Evolutionary conservation across 1,284 basidiomycete species (phyloP).

Genomic region (Ceratobasidium sp.): DNA sequence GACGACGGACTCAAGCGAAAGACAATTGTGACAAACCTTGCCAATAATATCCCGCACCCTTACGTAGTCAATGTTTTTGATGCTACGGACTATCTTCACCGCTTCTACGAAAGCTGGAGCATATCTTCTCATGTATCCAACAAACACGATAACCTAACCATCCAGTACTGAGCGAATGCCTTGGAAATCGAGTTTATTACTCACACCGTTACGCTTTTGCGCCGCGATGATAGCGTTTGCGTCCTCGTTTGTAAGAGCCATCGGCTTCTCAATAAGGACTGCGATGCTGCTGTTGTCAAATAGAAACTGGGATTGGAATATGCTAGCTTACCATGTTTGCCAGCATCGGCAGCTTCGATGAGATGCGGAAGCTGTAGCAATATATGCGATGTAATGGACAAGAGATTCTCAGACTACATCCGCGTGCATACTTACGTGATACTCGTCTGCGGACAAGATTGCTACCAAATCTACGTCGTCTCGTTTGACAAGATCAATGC

Average conservation of each 20-base stretch:
- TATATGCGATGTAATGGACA: neutral
- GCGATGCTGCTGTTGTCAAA: too few species aligned
- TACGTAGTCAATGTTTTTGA: constrained; percentile 56
- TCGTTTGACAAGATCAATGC: constrained; percentile 52
- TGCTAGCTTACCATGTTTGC: constrained; percentile 27
- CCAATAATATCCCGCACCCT: constrained; percentile 61
- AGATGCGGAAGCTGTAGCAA: constrained; percentile 25
- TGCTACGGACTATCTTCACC: constrained; percentile 55
- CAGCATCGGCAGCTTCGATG: constrained; percentile 48
- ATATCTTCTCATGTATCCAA: constrained; percentile 61
- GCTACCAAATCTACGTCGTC: constrained; percentile 56
- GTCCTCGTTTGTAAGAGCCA: constrained; percentile 54
- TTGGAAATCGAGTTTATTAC: neutral
- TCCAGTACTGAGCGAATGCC: neutral
- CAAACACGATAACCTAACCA: constrained; percentile 53
- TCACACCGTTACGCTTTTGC: constrained; percentile 49
- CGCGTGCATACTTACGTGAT: constrained; percentile 48
- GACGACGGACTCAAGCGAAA: neutral
- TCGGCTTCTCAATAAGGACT: constrained; percentile 59
- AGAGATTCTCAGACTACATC: neutral
- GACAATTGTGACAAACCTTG: constrained; percentile 53
- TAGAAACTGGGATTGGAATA: too few species aligned
- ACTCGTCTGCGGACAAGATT: constrained; percentile 53
- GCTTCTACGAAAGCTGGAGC: constrained; percentile 57
- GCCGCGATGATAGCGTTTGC: constrained; percentile 55